Evolutionary conservation across 2,329 filamentous ascomycete genomes (phyloP).

Genomic region (Fusarium foetens): DNA sequence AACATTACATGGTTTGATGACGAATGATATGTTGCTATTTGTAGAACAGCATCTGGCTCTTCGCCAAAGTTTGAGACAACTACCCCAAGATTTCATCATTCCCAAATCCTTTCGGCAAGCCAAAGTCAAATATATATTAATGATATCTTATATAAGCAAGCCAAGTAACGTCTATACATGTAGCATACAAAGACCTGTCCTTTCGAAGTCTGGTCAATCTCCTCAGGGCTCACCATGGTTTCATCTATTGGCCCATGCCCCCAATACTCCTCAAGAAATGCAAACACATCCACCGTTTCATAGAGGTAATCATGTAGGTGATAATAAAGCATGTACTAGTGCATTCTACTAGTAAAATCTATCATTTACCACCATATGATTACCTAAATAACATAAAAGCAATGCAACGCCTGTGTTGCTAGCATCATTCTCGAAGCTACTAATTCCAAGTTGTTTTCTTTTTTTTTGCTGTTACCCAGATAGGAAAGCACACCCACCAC

Average conservation of each 20-base stretch:
- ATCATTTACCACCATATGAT: constrained; percentile 4
- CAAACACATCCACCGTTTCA: neutral
- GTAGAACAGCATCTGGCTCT: neutral
- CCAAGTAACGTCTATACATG: neutral
- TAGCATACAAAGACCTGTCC: neutral
- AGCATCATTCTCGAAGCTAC: neutral
- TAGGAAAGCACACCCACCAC: neutral
- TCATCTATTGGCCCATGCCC: neutral
- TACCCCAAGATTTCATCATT: neutral
- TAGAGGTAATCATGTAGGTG: neutral
- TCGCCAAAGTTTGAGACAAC: neutral
- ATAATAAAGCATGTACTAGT: neutral
- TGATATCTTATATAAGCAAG: neutral
- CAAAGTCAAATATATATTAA: neutral
- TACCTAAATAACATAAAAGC: constrained; percentile 1
- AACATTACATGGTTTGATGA: neutral
- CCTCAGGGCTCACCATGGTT: neutral
- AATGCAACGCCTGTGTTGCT: constrained; percentile 1
- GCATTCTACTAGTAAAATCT: constrained; percentile 1
- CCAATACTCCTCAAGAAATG: neutral
- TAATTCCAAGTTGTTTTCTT: constrained; percentile 1
- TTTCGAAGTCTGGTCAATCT: neutral
- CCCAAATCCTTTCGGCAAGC: neutral
- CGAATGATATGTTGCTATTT: neutral
- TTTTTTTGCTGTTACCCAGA: neutral